phyloP scores from a whole-genome alignment of 1,284 basidiomycete species.

The Trichosporon sp. region DNA sequence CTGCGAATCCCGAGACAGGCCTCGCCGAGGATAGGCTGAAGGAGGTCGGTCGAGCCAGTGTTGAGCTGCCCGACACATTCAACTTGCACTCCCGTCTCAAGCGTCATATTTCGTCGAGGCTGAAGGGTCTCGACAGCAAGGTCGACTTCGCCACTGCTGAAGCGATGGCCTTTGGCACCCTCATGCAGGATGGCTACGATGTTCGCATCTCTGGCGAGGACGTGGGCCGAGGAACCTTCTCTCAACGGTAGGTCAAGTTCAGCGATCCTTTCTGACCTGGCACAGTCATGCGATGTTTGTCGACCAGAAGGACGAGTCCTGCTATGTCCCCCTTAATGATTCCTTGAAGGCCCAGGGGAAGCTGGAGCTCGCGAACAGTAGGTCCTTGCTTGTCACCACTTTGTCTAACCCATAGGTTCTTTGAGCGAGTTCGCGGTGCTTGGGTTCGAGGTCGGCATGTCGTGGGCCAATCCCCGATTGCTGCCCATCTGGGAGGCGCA shows the following conservation, averaged over 20 bases:
- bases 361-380: constrained; percentile 78
- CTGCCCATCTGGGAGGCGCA: constrained; percentile 88
- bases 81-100: constrained; percentile 72
- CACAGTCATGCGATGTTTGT: constrained; percentile 81
- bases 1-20: constrained; percentile 62
- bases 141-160: constrained; percentile 88
- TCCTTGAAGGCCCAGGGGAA: constrained; percentile 56
- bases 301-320: constrained; percentile 71
- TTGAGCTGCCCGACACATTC: constrained; percentile 68
- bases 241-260: constrained; percentile 58
- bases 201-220: constrained; percentile 84
- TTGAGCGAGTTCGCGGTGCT: constrained; percentile 78
- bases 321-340: constrained; percentile 68
- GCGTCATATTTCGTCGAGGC: constrained; percentile 68
- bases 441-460: constrained; percentile 79
- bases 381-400: background rate
- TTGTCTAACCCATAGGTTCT: constrained; percentile 54
- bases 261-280: background rate
- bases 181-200: constrained; percentile 71
- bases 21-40: constrained; percentile 55
- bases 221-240: constrained; percentile 82
- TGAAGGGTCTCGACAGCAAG: constrained; percentile 63
- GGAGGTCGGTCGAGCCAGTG: constrained; percentile 62
- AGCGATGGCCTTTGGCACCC: constrained; percentile 75
- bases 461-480: constrained; percentile 73